Base-by-base conservation (phyloP, 495 filamentous ascomycete species). In the Bombardia bombarda region DNA sequence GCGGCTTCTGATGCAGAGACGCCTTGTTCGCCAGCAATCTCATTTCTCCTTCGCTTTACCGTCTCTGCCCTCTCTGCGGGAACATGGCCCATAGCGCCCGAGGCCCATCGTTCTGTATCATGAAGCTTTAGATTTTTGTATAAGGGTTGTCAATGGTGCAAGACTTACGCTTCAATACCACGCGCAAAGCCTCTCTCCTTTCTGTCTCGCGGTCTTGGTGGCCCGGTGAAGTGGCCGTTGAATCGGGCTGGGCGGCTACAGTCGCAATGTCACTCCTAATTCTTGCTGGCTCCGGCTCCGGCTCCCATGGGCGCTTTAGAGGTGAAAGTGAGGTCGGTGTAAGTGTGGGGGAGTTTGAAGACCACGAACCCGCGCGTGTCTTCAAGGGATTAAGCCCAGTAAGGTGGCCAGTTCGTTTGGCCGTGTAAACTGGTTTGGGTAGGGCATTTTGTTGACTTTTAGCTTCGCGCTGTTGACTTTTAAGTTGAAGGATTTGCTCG, bases 61-160 rank as follows among this genome's bases (percentile, higher is more conserved):
- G 56, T 53, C 13, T 49, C 44, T 3, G 28, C 1, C 2, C 47
- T 26, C 39, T 51, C 51, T 7, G 39, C 43, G 30, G 14, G 32
- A 8, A 49, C 50, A 34, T 51, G 24, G 16, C 46, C 45, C 56
- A 53, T 58, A 4, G 4, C 9, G n/a, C 56, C 53, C 4, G 53
- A 47, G 6, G 46, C 49, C 56, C 56, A 58, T 42, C 56, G 49
- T 23, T 42, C 46, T 55, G 35, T 38, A n/a, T n/a, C n/a, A n/a
- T n/a, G n/a, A n/a, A n/a, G n/a, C n/a, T n/a, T n/a, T n/a, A n/a
- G n/a, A n/a, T n/a, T n/a, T n/a, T n/a, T n/a, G n/a, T n/a, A n/a
- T n/a, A n/a, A n/a, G n/a, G n/a, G n/a, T n/a, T n/a, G n/a, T n/a
- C n/a, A n/a, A n/a, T n/a, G n/a, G n/a, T n/a, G n/a, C n/a, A n/a